Percentiles rank a stretch among this genome's conserved stretches.
Evolutionary conservation across 202 grass and related monocot species (phyloP).

Genomic region (Brachypodium distachyon): DNA sequence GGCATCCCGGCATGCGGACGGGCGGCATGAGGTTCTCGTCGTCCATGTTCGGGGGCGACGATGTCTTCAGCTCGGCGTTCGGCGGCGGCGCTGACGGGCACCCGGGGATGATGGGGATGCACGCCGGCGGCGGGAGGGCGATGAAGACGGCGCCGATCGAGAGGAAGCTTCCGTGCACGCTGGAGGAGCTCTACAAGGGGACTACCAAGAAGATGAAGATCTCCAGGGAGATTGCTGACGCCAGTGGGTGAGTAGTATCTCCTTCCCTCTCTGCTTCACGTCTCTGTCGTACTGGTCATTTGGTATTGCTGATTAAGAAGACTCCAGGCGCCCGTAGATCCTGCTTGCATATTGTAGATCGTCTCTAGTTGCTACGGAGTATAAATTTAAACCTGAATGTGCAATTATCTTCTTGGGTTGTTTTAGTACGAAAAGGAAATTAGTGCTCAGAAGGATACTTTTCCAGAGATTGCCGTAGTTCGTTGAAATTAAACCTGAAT

Average conservation of each 20-base stretch:
- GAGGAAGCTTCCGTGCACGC: conserved; percentile 59
- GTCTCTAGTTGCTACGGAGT: not conserved
- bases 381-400: too few relatives aligned
- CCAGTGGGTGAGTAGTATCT: conserved; percentile 38
- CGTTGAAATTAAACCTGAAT: not conserved
- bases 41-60: conserved; percentile 48
- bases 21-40: conserved; percentile 42
- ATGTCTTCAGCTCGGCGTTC: conserved; percentile 45
- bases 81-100: conserved; percentile 12
- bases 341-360: not conserved
- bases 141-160: conserved; percentile 58
- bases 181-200: conserved; percentile 88
- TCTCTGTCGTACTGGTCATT: not conserved
- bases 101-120: conserved; percentile 32
- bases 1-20: conserved; percentile 38
- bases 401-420: too few relatives aligned
- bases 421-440: too few relatives aligned
- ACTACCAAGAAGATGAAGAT: conserved; percentile 97
- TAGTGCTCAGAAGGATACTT: too few relatives aligned
- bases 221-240: conserved; percentile 75
- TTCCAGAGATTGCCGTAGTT: too few relatives aligned
- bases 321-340: not conserved
- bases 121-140: conserved; percentile 25
- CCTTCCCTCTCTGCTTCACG: not conserved
- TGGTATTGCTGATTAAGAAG: not conserved